phyloP scores from a whole-genome alignment of 805 yeast genomes.

The Candida multigemmis region DNA sequence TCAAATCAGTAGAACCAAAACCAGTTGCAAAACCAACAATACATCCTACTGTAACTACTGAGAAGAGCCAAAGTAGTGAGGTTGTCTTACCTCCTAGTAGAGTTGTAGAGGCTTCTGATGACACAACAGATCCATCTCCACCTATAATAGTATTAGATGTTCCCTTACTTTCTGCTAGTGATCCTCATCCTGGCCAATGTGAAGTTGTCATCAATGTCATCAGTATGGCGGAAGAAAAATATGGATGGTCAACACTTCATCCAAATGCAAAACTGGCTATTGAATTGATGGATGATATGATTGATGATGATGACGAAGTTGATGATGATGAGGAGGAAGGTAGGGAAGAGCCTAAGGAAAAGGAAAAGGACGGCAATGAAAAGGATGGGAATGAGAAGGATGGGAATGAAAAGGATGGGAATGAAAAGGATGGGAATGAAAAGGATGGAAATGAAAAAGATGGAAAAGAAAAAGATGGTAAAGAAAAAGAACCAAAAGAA shows the following conservation, averaged over 20 bases:
- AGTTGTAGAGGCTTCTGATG: no score
- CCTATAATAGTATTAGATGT: conserved; percentile 51
- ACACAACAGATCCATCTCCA: no score
- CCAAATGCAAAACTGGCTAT: conserved; percentile 56
- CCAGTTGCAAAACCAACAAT: conserved; percentile 3
- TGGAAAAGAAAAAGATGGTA: conserved; percentile 3
- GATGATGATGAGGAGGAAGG: conserved; percentile 18
- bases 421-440: conserved; percentile 8
- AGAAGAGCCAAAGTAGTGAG: conserved; percentile 7
- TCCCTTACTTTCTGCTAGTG: conserved; percentile 38
- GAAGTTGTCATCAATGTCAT: conserved; percentile 65
- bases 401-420: conserved; percentile 9
- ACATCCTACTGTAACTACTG: conserved; percentile 10
- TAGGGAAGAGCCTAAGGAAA: conserved; percentile 13
- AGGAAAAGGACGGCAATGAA: conserved; percentile 2
- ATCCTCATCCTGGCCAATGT: conserved; percentile 47
- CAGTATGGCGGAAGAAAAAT: conserved; percentile 71
- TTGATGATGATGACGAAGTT: conserved; percentile 21
- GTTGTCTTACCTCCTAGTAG: no score
- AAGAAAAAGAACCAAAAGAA: conserved; percentile 7
- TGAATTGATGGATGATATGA: conserved; percentile 35
- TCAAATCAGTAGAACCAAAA: conserved; percentile 2
- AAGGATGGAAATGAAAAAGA: conserved; percentile 3
- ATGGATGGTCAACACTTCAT: conserved; percentile 68
- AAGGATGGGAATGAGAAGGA: conserved; percentile 2